Evolutionary conservation across 495 filamentous ascomycete genomes (phyloP), one percentile per base, ranked within the genome.

Genomic region (Hapsidospora chrysogenum): DNA sequence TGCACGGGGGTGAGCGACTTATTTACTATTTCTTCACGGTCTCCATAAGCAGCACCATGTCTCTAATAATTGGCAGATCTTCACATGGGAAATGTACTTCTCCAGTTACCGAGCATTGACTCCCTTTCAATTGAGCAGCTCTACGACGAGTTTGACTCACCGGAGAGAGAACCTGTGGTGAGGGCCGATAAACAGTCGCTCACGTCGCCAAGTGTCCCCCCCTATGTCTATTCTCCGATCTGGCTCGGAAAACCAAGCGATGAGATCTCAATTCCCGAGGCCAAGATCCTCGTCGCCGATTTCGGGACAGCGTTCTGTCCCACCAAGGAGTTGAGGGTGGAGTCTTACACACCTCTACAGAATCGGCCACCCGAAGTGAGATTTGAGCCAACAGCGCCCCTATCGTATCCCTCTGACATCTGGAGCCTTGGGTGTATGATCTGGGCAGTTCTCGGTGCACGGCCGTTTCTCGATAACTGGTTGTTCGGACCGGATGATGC

Each of bases 271-370:
- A 41, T 43, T 3, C 3, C 30, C 15, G 47, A 52, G 13, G 33
- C 53, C 7, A 47, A 39, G 16, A 52, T 62, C 30, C 5, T 61
- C 9, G 50, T 64, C 34, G 25, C 41, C 22, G 60, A 62, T 31
- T 56, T 62, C 39, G 58, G 58, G 9, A 46, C 53, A 31, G 46
- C 58, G 2, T 63, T 58, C 41, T 40, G 35, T 15, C 43, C 41
- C 5, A 26, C 45, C 29, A 22, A 47, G 34, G 45, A 56, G 40
- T 25, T 7, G 10, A 43, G 48, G 30, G 51, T 45, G 30, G 31
- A 46, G 14, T 57, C 50, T 31, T 48, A 41, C 33, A 52, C 48
- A 9, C 55, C 53, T 8, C 47, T 26, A 6, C 23, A 26, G 23
- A 26, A 6, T 26, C 23, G 23, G 6, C 23, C 23, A 26, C 23